A percentile compares a stretch with the other conserved stretches of the same genome.
Conservation (phyloP, 768 basidiomycete species). For the Mycena chlorophos region DNA sequence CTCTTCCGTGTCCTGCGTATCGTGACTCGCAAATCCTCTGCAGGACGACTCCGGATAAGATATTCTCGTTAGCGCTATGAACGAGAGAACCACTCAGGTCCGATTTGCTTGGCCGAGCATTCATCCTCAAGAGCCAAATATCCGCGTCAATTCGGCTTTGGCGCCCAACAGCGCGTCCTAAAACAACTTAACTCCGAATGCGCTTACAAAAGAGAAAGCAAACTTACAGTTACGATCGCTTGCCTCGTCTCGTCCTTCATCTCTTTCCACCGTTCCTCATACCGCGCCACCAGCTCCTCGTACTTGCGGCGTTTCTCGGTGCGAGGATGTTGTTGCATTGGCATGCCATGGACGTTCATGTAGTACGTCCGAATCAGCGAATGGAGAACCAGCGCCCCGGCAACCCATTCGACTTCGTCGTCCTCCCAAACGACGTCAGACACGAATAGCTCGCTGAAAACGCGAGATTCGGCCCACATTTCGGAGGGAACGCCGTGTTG, state of each 20-base stretch:
- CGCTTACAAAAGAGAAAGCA: background rate
- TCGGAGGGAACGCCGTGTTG: slow-evolving; percentile 28
- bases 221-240: slow-evolving; percentile 55
- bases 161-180: slow-evolving; percentile 54
- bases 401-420: slow-evolving; percentile 70
- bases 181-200: background rate
- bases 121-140: background rate
- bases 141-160: slow-evolving; percentile 52
- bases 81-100: too few relatives aligned
- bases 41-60: too few relatives aligned
- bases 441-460: slow-evolving; percentile 60
- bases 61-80: too few relatives aligned
- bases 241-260: slow-evolving; percentile 68
- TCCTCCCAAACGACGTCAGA: slow-evolving; percentile 67
- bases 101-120: slow-evolving; percentile 7
- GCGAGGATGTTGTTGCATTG: slow-evolving; percentile 32
- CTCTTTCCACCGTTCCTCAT: slow-evolving; percentile 70
- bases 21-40: too few relatives aligned
- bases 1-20: too few relatives aligned
- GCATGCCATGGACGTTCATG: background rate
- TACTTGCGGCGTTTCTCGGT: slow-evolving; percentile 54
- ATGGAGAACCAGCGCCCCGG: slow-evolving; percentile 58
- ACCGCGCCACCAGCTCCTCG: slow-evolving; percentile 53
- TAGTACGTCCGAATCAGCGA: slow-evolving; percentile 53
- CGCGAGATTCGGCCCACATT: slow-evolving; percentile 46